Evolutionary conservation across 352 stramenopile species (phyloP).

Genomic region (Peronospora destructor): DNA sequence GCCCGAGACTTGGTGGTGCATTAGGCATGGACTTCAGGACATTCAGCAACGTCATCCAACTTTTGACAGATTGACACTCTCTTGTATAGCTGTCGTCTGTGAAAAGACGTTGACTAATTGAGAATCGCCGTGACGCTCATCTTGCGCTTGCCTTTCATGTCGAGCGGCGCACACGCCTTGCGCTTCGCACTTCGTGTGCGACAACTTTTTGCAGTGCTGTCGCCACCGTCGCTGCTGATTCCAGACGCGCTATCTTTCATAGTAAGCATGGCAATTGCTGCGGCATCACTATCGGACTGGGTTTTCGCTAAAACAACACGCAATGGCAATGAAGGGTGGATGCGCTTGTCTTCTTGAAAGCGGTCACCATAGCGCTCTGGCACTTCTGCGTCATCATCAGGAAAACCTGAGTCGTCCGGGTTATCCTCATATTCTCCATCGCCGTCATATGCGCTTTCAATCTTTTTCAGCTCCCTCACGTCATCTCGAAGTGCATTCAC

Average conservation of each 20-base stretch:
- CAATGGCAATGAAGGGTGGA: constrained; percentile 19
- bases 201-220: constrained; percentile 27
- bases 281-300: constrained; percentile 73
- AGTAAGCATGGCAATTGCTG: constrained; percentile 69
- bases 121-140: constrained; percentile 86
- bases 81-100: constrained; percentile 5
- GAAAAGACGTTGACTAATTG: constrained; percentile 40
- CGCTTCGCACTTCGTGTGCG: constrained; percentile 43
- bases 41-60: constrained; percentile 3
- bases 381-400: constrained; percentile 26
- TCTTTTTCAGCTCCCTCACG: constrained; percentile 59
- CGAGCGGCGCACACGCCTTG: constrained; percentile 59
- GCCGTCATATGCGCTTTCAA: constrained; percentile 60
- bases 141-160: constrained; percentile 69
- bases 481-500: constrained; percentile 73
- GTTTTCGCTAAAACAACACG: constrained; percentile 22
- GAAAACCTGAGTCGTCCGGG: constrained; percentile 38
- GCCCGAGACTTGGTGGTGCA: constrained; percentile 15
- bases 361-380: constrained; percentile 22
- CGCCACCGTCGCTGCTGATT: constrained; percentile 40
- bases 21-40: constrained; percentile 17
- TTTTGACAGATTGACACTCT: constrained; percentile 5
- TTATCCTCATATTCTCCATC: constrained; percentile 65
- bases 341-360: constrained; percentile 21
- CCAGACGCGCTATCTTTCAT: constrained; percentile 59